These are phyloP conservation scores for Fragaria iinumae DNA, from an alignment of 306 rosid species.

Conservation along the genomic window DNA sequence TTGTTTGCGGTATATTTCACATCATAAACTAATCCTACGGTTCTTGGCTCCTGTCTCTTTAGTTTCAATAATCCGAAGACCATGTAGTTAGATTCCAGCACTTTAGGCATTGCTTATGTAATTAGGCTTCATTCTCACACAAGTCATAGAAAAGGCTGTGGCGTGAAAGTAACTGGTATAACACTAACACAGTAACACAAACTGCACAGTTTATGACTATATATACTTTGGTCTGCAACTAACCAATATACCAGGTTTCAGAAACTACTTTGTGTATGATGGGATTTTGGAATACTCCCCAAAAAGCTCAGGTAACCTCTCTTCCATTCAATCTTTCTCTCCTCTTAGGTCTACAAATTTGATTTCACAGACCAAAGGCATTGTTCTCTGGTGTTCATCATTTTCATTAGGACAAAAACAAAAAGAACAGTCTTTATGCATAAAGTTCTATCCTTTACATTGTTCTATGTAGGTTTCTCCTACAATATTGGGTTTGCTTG, in stretches of 20 bases:
- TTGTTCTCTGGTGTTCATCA: not conserved
- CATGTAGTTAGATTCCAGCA: not conserved
- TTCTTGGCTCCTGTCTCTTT: not conserved
- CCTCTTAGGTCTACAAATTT: not conserved
- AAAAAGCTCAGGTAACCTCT: constrained; percentile 21
- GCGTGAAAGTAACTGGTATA: not conserved
- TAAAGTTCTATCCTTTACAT: not conserved
- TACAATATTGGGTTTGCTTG: not conserved
- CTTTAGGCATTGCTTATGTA: not conserved
- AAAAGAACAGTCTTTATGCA: not conserved
- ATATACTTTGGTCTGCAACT: constrained; percentile 11
- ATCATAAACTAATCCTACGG: not conserved
- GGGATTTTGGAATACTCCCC: constrained; percentile 1
- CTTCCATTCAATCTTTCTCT: not conserved
- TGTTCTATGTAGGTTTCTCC: not conserved
- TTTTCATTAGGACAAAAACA: not conserved
- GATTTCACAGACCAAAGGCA: not conserved
- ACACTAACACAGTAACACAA: not conserved
- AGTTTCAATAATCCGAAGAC: not conserved
- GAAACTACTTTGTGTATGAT: not conserved
- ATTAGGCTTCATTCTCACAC: not conserved
- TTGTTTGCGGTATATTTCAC: not conserved
- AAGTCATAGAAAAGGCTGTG: not conserved
- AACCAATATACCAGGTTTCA: constrained; percentile 15
- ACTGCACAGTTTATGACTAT: not conserved